These are phyloP conservation scores for Phanerochaete carnosa DNA, from an alignment of 768 basidiomycete genomes.

Conservation along the genomic window DNA sequence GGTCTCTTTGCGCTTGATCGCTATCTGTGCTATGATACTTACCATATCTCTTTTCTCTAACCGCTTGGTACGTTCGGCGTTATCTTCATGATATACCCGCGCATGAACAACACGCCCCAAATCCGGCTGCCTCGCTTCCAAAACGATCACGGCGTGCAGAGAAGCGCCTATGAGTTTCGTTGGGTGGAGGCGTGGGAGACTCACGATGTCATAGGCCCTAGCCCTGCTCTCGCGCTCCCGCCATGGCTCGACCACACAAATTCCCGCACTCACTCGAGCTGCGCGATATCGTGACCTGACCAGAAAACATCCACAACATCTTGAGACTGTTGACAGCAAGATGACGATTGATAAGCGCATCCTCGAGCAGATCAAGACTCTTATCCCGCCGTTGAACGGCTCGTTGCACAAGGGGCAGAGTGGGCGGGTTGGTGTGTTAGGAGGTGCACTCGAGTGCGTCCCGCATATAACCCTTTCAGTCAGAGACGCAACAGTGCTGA, in stretches of 20 bases:
- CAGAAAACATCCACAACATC: neutral
- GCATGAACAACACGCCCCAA: neutral
- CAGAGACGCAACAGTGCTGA: neutral
- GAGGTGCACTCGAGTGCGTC: slow-evolving; percentile 88
- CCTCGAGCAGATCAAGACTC: slow-evolving; percentile 67
- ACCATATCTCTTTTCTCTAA: too few relatives aligned
- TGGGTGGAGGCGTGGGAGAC: neutral
- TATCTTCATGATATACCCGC: too few relatives aligned
- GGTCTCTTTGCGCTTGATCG: too few relatives aligned
- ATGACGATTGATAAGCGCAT: slow-evolving; percentile 66
- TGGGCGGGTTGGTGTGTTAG: slow-evolving; percentile 92
- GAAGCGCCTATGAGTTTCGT: neutral
- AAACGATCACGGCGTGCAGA: neutral
- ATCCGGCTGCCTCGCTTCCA: neutral
- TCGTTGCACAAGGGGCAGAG: slow-evolving; percentile 95
- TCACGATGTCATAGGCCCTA: neutral
- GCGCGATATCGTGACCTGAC: neutral
- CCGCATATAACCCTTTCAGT: neutral
- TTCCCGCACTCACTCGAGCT: neutral
- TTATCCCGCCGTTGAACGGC: slow-evolving; percentile 89
- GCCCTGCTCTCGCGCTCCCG: neutral
- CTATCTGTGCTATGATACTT: neutral
- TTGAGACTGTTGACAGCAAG: neutral
- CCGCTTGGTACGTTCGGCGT: too few relatives aligned
- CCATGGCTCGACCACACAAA: neutral